phyloP scores from a whole-genome alignment of 495 filamentous ascomycete species.

The Astrothelium macrocarpum region DNA sequence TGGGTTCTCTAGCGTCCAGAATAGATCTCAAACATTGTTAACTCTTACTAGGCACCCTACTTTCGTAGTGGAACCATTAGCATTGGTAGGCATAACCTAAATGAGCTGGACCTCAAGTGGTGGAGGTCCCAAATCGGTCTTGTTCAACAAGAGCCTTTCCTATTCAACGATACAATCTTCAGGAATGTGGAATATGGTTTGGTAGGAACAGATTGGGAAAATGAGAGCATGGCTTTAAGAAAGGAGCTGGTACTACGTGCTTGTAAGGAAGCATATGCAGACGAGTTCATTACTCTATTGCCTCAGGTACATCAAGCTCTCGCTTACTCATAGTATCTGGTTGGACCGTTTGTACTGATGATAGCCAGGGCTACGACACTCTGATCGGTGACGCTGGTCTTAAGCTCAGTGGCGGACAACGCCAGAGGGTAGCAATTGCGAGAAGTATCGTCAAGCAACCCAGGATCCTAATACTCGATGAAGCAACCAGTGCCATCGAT shows the following conservation, averaged over 20 bases:
- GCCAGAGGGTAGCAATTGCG: constrained; percentile 28
- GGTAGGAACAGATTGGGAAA: neutral
- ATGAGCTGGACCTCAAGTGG: constrained; percentile 24
- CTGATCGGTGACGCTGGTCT: constrained; percentile 26
- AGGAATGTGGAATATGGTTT: constrained; percentile 23
- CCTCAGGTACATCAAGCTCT: neutral
- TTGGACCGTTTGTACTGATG: neutral
- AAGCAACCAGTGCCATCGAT: constrained; percentile 29
- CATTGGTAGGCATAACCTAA: constrained; percentile 20
- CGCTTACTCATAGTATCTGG: neutral
- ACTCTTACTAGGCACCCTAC: neutral
- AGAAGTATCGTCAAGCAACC: constrained; percentile 27
- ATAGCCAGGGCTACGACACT: constrained; percentile 22
- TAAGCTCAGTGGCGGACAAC: constrained; percentile 25
- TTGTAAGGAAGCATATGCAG: constrained; percentile 13
- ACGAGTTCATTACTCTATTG: constrained; percentile 39
- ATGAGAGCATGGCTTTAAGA: neutral
- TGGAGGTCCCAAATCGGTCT: constrained; percentile 27
- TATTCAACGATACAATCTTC: constrained; percentile 29
- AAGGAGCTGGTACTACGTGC: neutral
- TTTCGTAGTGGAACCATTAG: constrained; percentile 13
- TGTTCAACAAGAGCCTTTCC: constrained; percentile 29
- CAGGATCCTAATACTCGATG: constrained; percentile 29
- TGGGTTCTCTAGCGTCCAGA: neutral
- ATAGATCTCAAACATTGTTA: neutral